phyloP scores from a whole-genome alignment of 805 yeast genomes.

The Zygosaccharomyces rouxii region DNA sequence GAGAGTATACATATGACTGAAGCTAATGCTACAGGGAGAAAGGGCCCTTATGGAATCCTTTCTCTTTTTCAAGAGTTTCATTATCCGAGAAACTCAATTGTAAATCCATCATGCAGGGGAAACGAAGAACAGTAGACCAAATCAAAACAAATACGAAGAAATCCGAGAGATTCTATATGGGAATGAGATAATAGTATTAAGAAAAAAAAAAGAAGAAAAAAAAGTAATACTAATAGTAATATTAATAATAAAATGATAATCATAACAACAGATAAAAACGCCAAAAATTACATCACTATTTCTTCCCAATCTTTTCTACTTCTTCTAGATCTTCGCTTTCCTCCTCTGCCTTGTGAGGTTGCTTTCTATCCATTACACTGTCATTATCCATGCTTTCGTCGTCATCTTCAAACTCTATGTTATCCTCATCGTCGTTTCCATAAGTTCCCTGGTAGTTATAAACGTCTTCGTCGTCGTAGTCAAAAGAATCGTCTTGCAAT shows the following conservation, averaged over 20 bases:
- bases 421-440: constrained; percentile 43
- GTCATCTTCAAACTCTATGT: constrained; percentile 31
- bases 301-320: constrained; percentile 26
- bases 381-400: constrained; percentile 35
- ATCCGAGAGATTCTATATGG: background rate
- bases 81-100: background rate
- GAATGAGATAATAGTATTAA: background rate
- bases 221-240: background rate
- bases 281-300: constrained; percentile 9
- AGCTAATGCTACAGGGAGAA: background rate
- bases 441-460: constrained; percentile 36
- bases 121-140: background rate
- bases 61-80: background rate
- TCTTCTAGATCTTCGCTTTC: constrained; percentile 35
- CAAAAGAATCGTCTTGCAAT: constrained; percentile 38
- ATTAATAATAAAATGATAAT: background rate
- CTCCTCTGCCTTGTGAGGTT: constrained; percentile 32
- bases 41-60: background rate
- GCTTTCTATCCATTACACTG: constrained; percentile 35
- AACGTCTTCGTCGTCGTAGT: constrained; percentile 52
- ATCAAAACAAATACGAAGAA: background rate
- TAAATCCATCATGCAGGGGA: background rate
- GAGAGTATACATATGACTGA: background rate
- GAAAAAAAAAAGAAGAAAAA: background rate
- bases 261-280: constrained; percentile 1